Conservation (phyloP, 139 green algal genomes). For the Micractinium sp. region DNA sequence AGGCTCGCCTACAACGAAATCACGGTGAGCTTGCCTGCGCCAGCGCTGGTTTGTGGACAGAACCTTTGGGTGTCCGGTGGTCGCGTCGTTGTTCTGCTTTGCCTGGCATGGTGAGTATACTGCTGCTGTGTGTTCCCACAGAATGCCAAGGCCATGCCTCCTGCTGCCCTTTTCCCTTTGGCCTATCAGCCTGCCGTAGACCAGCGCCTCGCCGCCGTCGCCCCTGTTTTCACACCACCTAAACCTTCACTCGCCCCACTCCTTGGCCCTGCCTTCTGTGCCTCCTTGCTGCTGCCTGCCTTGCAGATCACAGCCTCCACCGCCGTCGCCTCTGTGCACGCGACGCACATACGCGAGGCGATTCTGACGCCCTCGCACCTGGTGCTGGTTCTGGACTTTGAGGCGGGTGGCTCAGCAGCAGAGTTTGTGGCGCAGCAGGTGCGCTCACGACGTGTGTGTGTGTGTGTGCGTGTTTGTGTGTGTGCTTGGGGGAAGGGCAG, state of each 20-base stretch:
- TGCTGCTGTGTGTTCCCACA: no score
- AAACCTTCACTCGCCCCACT: no score
- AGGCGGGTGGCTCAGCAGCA: conserved; percentile 48
- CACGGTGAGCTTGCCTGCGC: neutral
- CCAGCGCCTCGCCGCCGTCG: no score
- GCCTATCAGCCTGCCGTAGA: no score
- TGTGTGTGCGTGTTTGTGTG: conserved; percentile 60
- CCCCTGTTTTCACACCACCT: no score
- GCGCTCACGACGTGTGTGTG: neutral
- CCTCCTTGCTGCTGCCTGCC: neutral
- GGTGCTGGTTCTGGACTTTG: conserved; percentile 84
- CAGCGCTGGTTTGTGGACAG: no score
- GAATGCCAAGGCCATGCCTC: no score
- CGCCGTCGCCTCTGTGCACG: conserved; percentile 71
- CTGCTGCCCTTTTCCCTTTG: no score
- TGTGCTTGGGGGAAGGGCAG: no score
- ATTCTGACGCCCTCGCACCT: conserved; percentile 78
- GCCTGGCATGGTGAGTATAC: no score
- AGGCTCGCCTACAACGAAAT: conserved; percentile 41
- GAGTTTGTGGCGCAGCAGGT: conserved; percentile 24
- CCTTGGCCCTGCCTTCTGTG: no score
- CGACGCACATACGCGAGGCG: conserved; percentile 59
- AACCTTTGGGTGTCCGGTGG: no score
- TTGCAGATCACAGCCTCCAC: conserved; percentile 78
- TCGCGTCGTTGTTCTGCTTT: neutral